Percentiles rank a stretch among this genome's conserved stretches.
Evolutionary conservation across 2,329 filamentous ascomycete species (phyloP).

Genomic region (Volutella citrinella): DNA sequence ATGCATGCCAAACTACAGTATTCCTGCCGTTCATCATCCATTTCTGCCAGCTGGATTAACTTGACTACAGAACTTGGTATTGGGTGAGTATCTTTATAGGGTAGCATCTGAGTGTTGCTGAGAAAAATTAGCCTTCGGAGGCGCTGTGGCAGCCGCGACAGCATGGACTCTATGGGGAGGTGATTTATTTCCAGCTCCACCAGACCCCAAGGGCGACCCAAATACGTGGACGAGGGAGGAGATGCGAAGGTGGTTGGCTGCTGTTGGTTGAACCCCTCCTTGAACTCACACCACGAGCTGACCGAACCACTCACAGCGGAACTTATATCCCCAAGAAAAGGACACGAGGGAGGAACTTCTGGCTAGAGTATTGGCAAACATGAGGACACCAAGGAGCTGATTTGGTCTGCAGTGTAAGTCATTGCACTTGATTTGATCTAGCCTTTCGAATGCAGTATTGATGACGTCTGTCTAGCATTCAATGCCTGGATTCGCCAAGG

Average conservation of each 20-base stretch:
- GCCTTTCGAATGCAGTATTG: too few species aligned
- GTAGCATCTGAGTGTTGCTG: slow-evolving; percentile 11
- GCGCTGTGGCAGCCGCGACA: slow-evolving; percentile 31
- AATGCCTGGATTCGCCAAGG: too few species aligned
- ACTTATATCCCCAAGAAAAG: slow-evolving; percentile 41
- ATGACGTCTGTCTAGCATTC: too few species aligned
- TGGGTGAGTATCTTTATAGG: slow-evolving; percentile 52
- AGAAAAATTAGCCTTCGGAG: slow-evolving; percentile 14
- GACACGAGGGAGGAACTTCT: slow-evolving; percentile 46
- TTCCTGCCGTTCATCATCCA: too few species aligned
- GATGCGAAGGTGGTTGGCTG: slow-evolving; percentile 74
- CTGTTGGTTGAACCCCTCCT: too few species aligned
- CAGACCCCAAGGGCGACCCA: slow-evolving; percentile 75
- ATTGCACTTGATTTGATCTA: background rate
- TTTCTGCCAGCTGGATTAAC: too few species aligned
- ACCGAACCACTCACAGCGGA: slow-evolving; percentile 42
- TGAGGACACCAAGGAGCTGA: slow-evolving; percentile 38
- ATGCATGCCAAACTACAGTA: background rate
- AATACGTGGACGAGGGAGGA: slow-evolving; percentile 75
- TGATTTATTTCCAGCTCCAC: slow-evolving; percentile 73
- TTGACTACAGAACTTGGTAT: slow-evolving; percentile 56
- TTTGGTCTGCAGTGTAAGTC: too few species aligned
- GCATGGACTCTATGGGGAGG: slow-evolving; percentile 86
- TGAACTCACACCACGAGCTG: too few species aligned
- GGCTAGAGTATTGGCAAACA: slow-evolving; percentile 44